These are phyloP conservation scores for Dictyostelium capitatum DNA, from an alignment of 78 protist species.

Conservation along the genomic window DNA sequence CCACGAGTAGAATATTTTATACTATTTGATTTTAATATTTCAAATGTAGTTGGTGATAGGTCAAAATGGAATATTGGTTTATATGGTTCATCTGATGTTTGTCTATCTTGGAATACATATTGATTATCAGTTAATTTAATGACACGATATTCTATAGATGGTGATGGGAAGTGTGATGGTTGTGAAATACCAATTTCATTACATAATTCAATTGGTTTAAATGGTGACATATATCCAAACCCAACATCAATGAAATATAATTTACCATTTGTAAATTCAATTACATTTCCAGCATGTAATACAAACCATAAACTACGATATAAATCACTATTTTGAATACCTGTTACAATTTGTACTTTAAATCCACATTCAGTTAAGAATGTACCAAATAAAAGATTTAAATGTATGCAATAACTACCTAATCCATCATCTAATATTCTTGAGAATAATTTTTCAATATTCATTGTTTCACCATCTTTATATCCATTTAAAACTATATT, in stretches of 20 bases:
- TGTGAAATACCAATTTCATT: neutral
- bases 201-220: neutral
- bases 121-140: neutral
- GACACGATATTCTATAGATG: neutral
- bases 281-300: neutral
- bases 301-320: neutral
- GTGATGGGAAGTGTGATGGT: too few species aligned
- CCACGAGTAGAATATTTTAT: neutral
- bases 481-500: neutral
- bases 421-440: neutral
- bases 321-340: neutral
- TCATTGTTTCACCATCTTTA: neutral
- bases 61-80: neutral
- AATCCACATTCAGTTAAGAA: neutral
- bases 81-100: neutral
- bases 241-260: neutral
- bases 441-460: neutral
- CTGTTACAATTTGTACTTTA: neutral
- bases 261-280: neutral
- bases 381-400: neutral
- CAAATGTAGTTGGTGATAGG: neutral
- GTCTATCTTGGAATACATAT: neutral
- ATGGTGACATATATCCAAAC: constrained; percentile 8
- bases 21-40: neutral
- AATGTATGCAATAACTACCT: neutral